Evolutionary conservation across 768 basidiomycete species (phyloP).

Genomic region (Agrocybe praecox): DNA sequence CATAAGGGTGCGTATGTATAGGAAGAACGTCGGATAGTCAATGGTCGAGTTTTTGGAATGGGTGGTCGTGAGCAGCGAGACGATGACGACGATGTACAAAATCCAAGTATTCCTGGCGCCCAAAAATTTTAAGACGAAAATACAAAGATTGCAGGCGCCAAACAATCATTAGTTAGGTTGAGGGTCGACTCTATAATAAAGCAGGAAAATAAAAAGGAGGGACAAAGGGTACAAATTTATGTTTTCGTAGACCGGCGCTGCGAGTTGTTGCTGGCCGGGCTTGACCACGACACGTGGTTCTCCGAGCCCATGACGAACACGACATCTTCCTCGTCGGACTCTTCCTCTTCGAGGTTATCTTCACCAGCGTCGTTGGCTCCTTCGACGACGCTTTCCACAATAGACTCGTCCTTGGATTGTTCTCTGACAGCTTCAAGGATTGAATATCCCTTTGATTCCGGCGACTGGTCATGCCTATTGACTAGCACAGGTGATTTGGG

Average conservation of each 20-base stretch:
- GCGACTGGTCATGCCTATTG: not conserved
- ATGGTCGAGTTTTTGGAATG: too few relatives aligned
- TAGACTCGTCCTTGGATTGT: not conserved
- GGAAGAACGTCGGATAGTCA: too few relatives aligned
- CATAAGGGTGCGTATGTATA: too few relatives aligned
- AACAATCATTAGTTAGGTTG: too few relatives aligned
- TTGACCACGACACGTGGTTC: not conserved
- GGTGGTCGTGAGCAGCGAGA: too few relatives aligned
- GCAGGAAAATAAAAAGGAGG: not conserved
- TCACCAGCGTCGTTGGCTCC: not conserved
- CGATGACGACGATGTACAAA: too few relatives aligned
- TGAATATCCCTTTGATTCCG: not conserved
- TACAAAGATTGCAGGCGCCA: too few relatives aligned
- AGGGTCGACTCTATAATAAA: not conserved
- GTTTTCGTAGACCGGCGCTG: not conserved
- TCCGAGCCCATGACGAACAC: not conserved
- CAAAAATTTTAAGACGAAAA: too few relatives aligned
- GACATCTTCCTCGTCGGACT: not conserved
- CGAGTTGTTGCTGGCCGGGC: not conserved
- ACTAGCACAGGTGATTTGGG: not conserved
- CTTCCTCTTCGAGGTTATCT: not conserved
- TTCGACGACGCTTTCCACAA: not conserved
- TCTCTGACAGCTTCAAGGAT: not conserved
- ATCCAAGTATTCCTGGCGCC: too few relatives aligned
- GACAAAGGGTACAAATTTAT: not conserved